Percentiles rank a stretch among this genome's conserved stretches.
Evolutionary conservation across 2,329 filamentous ascomycete species (phyloP).

Genomic region (Cladophialophora psammophila): DNA sequence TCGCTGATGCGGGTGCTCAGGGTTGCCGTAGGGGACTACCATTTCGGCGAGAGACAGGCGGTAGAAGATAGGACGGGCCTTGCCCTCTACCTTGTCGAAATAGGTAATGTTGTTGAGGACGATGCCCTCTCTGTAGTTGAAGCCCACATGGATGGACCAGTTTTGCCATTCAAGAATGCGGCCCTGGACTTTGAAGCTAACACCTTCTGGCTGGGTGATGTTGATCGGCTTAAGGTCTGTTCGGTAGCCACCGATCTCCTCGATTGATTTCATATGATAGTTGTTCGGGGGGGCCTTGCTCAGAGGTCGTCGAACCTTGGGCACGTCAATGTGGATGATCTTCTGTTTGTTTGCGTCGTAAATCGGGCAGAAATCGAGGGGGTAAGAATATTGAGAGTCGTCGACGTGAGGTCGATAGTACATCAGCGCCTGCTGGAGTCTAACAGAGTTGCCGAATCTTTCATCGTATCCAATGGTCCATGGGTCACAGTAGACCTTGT

Average conservation of each 20-base stretch:
- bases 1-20: slow-evolving; percentile 57
- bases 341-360: slow-evolving; percentile 80
- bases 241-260: slow-evolving; percentile 76
- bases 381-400: slow-evolving; percentile 88
- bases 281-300: slow-evolving; percentile 77
- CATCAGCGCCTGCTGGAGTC: slow-evolving; percentile 92
- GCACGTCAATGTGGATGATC: slow-evolving; percentile 84
- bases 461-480: slow-evolving; percentile 97
- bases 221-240: slow-evolving; percentile 84
- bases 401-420: slow-evolving; percentile 89
- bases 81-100: slow-evolving; percentile 75
- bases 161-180: slow-evolving; percentile 86
- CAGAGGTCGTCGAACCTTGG: slow-evolving; percentile 75
- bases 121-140: slow-evolving; percentile 93
- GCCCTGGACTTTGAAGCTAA: slow-evolving; percentile 81
- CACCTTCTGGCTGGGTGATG: slow-evolving; percentile 86
- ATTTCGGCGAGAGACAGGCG: slow-evolving; percentile 89
- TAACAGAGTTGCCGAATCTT: slow-evolving; percentile 77
- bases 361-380: slow-evolving; percentile 92
- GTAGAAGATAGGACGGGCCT: slow-evolving; percentile 81
- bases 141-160: slow-evolving; percentile 90
- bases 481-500: slow-evolving; percentile 94
- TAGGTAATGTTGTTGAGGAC: slow-evolving; percentile 89
- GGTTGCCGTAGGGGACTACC: slow-evolving; percentile 77
- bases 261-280: slow-evolving; percentile 77